Evolutionary conservation across 805 yeast genomes (phyloP), one percentile per base, ranked within the genome.

Genomic region (Wickerhamiella galacta): DNA sequence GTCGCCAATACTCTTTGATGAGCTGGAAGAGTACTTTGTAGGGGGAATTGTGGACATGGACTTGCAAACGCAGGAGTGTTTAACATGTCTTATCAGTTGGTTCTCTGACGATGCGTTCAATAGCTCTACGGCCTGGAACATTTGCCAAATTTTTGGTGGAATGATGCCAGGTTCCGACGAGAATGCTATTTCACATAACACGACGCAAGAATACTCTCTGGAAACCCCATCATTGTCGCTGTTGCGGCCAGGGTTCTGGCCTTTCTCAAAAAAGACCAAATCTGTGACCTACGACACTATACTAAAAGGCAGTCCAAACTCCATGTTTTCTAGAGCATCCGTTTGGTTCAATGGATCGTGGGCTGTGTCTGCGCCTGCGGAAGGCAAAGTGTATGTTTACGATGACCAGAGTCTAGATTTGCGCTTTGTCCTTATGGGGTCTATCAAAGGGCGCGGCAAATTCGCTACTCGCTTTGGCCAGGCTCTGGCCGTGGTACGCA

Each of bases 41-140:
- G 77, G 77, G 1, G 77, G 77, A 0, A 32, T 68, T 7, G 54
- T 58, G 20, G 75, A 70, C 28, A 60, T 69, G 34, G 47, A 57
- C 2, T 39, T 47, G 23, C 55, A 70, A 2, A 51, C 60, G 1
- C 40, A 48, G 10, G 45, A 39, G 14, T 71, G 77, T 38, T 16
- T 61, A 4, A 40, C 49, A 1, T 48, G 48, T 2, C 43, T 70
- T 15, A 39, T 57, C 6, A 12, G 28, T 0, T 70, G 74, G 74
- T 58, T 70, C 36, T 45, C 39, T 0, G 36, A 46, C 4, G 54
- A 52, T 1, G 21, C 46, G 2, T 38, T 40, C 1, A 37, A 19
- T 5, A 9, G 4, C 14, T 9, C 15, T 3, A 43, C 41, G 23
- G 44, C 58, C 1, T 54, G 60, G 57, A 39, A 40, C 2, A 28